Percentiles rank a stretch among this genome's conserved stretches.
Evolutionary conservation across 2,329 filamentous ascomycete genomes (phyloP).

Genomic region (Colletotrichum liriopes): DNA sequence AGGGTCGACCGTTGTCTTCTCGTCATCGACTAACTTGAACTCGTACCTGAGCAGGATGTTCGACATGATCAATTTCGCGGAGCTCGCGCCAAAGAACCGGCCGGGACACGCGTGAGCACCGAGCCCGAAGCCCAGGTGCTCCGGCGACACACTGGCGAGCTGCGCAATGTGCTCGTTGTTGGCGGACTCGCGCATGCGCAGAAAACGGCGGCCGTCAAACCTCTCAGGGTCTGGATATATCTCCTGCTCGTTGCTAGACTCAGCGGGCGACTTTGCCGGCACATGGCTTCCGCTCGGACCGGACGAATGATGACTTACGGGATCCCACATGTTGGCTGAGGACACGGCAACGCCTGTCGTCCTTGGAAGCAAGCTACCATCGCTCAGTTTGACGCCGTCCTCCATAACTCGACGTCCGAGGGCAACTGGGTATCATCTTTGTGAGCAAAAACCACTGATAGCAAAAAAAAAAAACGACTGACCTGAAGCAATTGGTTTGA

Average conservation of each 20-base stretch:
- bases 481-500: conserved; percentile 32
- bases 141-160: conserved; percentile 57
- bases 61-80: conserved; percentile 61
- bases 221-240: conserved; percentile 19
- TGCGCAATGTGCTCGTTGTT: conserved; percentile 50
- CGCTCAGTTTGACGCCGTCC: conserved; percentile 19
- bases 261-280: background rate
- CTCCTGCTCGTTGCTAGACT: background rate
- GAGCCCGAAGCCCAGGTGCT: conserved; percentile 58
- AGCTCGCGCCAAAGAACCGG: conserved; percentile 62
- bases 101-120: conserved; percentile 65
- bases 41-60: conserved; percentile 60
- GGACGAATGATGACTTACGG: background rate
- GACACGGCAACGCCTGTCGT: conserved; percentile 19
- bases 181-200: conserved; percentile 25
- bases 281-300: too few species aligned
- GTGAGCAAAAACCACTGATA: background rate
- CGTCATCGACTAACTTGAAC: conserved; percentile 55
- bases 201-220: conserved; percentile 30
- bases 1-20: conserved; percentile 21
- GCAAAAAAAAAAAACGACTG: too few species aligned
- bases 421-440: background rate
- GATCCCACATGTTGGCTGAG: conserved; percentile 19
- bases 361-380: conserved; percentile 25
- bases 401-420: conserved; percentile 10